Evolutionary conservation across 1,284 basidiomycete species (phyloP).

Genomic region (Malassezia globosa): DNA sequence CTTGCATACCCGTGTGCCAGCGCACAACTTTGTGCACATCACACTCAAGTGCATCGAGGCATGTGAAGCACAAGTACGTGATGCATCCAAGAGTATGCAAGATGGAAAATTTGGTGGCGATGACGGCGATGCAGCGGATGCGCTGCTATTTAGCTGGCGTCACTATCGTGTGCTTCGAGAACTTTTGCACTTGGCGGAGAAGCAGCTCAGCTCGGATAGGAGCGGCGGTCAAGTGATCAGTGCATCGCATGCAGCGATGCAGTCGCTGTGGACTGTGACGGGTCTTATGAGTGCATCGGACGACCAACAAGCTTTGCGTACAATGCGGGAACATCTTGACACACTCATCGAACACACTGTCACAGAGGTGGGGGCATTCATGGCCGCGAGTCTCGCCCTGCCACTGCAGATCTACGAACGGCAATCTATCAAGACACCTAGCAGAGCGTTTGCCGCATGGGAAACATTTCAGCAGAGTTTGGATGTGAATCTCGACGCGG

Average conservation of each 20-base stretch:
- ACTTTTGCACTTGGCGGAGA: slow-evolving; percentile 1
- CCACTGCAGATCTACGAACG: slow-evolving; percentile 11
- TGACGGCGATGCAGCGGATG: slow-evolving; percentile 10
- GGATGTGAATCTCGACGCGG: slow-evolving; percentile 10
- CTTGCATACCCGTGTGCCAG: slow-evolving; percentile 1
- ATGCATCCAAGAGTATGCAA: not conserved
- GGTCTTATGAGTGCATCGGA: not conserved
- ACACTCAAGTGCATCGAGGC: not conserved
- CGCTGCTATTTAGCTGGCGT: slow-evolving; percentile 8
- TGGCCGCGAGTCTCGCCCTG: slow-evolving; percentile 5
- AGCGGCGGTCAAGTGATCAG: not conserved
- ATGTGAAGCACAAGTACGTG: not conserved
- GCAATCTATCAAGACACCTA: not conserved
- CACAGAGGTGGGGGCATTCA: not conserved
- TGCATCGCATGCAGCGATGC: not conserved
- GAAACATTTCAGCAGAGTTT: slow-evolving; percentile 13
- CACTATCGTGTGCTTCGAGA: slow-evolving; percentile 6
- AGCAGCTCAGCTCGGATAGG: not conserved
- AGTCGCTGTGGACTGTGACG: not conserved
- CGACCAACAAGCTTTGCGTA: not conserved
- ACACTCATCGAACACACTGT: not conserved
- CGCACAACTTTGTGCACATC: not conserved
- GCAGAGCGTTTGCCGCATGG: slow-evolving; percentile 7
- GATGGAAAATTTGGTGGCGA: slow-evolving; percentile 7
- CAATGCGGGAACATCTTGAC: not conserved